Base-by-base conservation (phyloP, 805 yeast genomes). In the Barnettozyma siamensis region DNA sequence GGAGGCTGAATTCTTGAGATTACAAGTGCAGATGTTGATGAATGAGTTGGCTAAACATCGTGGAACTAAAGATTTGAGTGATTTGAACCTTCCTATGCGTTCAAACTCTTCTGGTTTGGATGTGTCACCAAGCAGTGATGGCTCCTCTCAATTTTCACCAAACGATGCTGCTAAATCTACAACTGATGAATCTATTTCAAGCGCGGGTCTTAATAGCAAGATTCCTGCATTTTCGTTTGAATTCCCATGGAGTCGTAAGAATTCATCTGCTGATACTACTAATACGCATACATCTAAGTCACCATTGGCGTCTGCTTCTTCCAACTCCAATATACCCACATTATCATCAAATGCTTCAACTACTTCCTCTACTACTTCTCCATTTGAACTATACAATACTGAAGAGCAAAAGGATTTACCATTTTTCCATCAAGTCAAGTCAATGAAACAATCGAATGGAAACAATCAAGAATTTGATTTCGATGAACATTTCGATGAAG, bases 11-110 rank as follows among this genome's bases (percentile, higher is more conserved):
- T 75, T 85, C 42, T 65, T 91, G 47, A 72, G 84, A 57, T 70
- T 81, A 32, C 95, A 88, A 62, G 87, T 91, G 21, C 78, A 77
- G 42, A 71, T 82, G 43, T 70, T 91, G 38, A 78, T 86, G 68
- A 63, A 64, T 20, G 96, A 89, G 65, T 70, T 91, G 44, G 63
- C 75, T 11, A 74, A 75, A 49, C 81, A 75, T 58, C 69, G 85
- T 39, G 71, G 70, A 20, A 54, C 58, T 8, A 43, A 49, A 13
- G 55, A 54, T 21, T 10, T 57, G 2, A 50, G 53, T 17, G 59
- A 58, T 31, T 35, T 59, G 33, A 60, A 60, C 1, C 30, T 57
- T 31, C 61, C 64, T 3, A 20, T n/a, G 2, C 26, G 4, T 6
- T 19, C 30, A 17, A 6, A 3, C 15, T 12, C 31, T 7, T 17